Evolutionary conservation across 2,329 filamentous ascomycete species (phyloP).

Genomic region (Fusarium begoniae): DNA sequence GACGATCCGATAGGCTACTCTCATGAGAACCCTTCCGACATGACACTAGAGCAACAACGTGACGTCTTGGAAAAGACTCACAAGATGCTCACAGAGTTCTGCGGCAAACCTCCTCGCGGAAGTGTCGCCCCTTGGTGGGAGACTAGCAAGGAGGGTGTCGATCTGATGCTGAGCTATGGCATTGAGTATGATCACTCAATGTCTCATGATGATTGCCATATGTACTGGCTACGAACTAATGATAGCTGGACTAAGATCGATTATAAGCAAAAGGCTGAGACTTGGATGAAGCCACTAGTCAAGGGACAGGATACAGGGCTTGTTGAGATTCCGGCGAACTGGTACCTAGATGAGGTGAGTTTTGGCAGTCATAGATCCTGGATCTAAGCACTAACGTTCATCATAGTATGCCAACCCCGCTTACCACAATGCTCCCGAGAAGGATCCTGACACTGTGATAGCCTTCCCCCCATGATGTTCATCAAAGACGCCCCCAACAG

Average conservation of each 20-base stretch:
- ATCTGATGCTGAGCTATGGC: conserved; percentile 71
- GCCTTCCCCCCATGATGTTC: conserved; percentile 75
- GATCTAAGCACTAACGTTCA: not conserved
- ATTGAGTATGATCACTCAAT: conserved; percentile 77
- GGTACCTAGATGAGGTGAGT: conserved; percentile 67
- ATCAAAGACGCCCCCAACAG: conserved; percentile 72
- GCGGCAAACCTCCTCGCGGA: conserved; percentile 75
- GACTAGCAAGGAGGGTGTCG: conserved; percentile 71
- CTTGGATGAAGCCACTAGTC: conserved; percentile 61
- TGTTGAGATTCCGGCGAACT: conserved; percentile 69
- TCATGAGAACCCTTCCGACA: conserved; percentile 77
- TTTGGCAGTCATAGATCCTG: fast-evolving
- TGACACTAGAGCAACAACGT: conserved; percentile 78
- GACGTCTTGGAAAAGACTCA: conserved; percentile 81
- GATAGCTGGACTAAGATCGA: conserved; percentile 76
- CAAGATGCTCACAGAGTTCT: conserved; percentile 73
- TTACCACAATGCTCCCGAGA: fast-evolving
- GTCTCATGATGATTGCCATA: conserved; percentile 63
- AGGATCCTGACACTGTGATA: not conserved
- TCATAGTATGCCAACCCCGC: not conserved
- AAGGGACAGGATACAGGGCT: conserved; percentile 68
- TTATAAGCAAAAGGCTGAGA: conserved; percentile 53
- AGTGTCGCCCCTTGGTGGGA: conserved; percentile 82
- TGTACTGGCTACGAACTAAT: conserved; percentile 70
- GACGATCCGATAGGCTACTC: conserved; percentile 59